Conservation (phyloP, 2,329 filamentous ascomycete genomes). For the Diaporthe sp. region DNA sequence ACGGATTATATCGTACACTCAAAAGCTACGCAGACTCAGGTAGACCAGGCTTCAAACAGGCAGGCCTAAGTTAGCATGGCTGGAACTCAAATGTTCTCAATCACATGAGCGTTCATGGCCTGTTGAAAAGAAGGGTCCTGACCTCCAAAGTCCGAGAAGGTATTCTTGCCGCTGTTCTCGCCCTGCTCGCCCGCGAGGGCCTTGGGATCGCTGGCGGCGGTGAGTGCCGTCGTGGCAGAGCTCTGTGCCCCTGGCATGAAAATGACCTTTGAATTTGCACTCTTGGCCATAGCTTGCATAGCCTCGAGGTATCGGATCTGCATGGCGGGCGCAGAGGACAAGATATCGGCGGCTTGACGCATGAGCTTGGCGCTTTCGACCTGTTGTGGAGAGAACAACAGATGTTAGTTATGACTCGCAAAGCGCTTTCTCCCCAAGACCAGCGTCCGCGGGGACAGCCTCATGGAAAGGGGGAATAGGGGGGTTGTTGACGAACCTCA, state of each 20-base stretch:
- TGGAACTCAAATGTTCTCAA: conserved; percentile 83
- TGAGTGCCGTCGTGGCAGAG: conserved; percentile 59
- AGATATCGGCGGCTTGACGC: conserved; percentile 93
- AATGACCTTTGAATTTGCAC: conserved; percentile 88
- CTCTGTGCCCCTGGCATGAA: conserved; percentile 80
- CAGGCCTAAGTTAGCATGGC: conserved; percentile 37
- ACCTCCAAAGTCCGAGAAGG: conserved; percentile 64
- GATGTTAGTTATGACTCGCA: too few species aligned
- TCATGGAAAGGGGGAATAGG: too few species aligned
- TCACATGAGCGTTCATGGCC: conserved; percentile 84
- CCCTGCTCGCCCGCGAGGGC: conserved; percentile 57
- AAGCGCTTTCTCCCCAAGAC: too few species aligned
- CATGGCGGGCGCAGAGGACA: conserved; percentile 94
- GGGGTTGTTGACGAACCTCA: conserved; percentile 63
- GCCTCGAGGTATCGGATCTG: conserved; percentile 98
- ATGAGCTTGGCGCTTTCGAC: conserved; percentile 96
- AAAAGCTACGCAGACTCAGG: conserved; percentile 26
- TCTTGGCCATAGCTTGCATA: conserved; percentile 99
- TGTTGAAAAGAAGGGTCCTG: conserved; percentile 77
- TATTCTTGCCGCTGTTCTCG: conserved; percentile 55
- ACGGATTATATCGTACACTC: conserved; percentile 33
- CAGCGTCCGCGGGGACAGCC: too few species aligned
- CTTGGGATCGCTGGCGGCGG: conserved; percentile 57
- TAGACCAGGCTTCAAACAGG: conserved; percentile 38
- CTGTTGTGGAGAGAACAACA: conserved; percentile 45